These are phyloP conservation scores for Nepenthes alata DNA, from an alignment of 179 eudicot species.

Conservation along the genomic window DNA sequence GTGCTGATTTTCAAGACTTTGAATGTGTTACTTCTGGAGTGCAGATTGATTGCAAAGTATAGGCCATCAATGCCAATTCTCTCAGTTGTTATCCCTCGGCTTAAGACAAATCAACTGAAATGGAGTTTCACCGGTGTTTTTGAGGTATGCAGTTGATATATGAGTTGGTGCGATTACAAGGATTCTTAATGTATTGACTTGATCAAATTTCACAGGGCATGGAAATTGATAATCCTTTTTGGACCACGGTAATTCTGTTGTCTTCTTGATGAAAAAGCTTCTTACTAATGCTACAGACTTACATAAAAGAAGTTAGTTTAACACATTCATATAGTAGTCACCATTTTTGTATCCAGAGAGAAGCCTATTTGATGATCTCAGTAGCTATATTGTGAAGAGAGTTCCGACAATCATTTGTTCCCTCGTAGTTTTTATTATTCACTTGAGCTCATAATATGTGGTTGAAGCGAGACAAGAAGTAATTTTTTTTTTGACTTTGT, in stretches of 20 bases:
- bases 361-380: no score
- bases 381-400: no score
- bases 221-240: slow-evolving; percentile 13
- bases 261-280: slow-evolving; percentile 3
- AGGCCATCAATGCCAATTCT: slow-evolving; percentile 93
- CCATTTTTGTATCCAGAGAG: no score
- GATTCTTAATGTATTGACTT: slow-evolving; percentile 7
- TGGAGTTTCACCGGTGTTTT: slow-evolving; percentile 94
- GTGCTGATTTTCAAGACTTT: background rate
- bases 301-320: background rate
- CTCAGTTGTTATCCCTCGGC: slow-evolving; percentile 87
- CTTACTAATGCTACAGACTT: background rate
- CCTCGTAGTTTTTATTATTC: no score
- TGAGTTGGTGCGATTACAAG: slow-evolving; percentile 3
- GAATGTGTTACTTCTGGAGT: slow-evolving; percentile 7
- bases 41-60: slow-evolving; percentile 91
- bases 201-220: slow-evolving; percentile 9
- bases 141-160: slow-evolving; percentile 47
- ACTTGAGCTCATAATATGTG: no score
- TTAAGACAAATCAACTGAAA: slow-evolving; percentile 69
- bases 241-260: slow-evolving; percentile 15
- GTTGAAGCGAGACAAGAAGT: no score
- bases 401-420: no score
- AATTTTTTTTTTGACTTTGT: no score
- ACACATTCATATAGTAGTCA: no score